phyloP scores from a whole-genome alignment of 2,329 filamentous ascomycete species.

The Pyrenochaeta sp. region DNA sequence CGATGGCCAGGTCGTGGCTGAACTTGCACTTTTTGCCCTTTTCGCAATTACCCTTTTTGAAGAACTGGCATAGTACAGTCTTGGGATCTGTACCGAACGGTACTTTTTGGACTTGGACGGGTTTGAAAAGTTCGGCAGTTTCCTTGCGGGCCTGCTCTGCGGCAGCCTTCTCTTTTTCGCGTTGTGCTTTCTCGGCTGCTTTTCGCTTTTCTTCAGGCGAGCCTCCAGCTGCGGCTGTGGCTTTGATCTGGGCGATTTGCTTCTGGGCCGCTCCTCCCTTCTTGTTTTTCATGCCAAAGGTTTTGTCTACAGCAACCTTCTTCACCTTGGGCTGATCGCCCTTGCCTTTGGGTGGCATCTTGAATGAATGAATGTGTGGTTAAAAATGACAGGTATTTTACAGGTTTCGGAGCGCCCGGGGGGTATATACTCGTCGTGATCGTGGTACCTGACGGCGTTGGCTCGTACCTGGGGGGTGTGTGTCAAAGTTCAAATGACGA shows the following conservation, averaged over 20 bases:
- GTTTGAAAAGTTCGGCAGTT: slow-evolving; percentile 82
- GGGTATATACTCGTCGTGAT: slow-evolving; percentile 21
- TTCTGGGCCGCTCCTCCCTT: slow-evolving; percentile 92
- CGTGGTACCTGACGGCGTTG: slow-evolving; percentile 25
- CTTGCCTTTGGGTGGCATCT: slow-evolving; percentile 75
- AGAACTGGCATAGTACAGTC: slow-evolving; percentile 95
- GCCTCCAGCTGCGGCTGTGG: slow-evolving; percentile 69
- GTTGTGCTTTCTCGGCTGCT: slow-evolving; percentile 68
- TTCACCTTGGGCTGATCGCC: slow-evolving; percentile 56
- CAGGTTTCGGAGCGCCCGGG: slow-evolving; percentile 12
- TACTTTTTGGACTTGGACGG: slow-evolving; percentile 95
- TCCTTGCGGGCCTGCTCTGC: slow-evolving; percentile 86
- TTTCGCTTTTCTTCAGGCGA: slow-evolving; percentile 89
- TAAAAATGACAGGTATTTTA: slow-evolving; percentile 14
- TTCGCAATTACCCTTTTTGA: slow-evolving; percentile 95
- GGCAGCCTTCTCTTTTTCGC: slow-evolving; percentile 89
- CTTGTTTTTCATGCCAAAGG: slow-evolving; percentile 99
- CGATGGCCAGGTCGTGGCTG: slow-evolving; percentile 86
- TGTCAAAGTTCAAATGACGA: slow-evolving; percentile 50
- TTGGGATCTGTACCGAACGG: slow-evolving; percentile 98
- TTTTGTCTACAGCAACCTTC: slow-evolving; percentile 88
- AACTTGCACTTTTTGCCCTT: slow-evolving; percentile 97
- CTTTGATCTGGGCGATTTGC: slow-evolving; percentile 81
- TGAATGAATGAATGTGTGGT: slow-evolving; percentile 44
- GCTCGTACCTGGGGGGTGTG: slow-evolving; percentile 24